Evolutionary conservation across 2,329 filamentous ascomycete genomes (phyloP), one percentile per base, ranked within the genome.

Genomic region (Scedosporium minutisporum): DNA sequence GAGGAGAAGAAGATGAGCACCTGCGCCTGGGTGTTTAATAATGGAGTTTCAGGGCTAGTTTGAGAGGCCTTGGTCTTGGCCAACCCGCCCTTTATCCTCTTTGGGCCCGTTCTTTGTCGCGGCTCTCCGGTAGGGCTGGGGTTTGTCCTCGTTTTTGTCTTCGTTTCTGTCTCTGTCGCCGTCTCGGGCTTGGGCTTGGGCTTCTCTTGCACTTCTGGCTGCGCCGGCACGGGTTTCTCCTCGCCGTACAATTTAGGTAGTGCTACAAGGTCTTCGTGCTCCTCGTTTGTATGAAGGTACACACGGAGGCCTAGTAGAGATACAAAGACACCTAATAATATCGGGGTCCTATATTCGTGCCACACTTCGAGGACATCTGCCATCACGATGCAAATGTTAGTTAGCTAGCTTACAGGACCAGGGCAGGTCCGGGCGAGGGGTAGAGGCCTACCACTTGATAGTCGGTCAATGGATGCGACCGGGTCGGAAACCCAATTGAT

Each of bases 1-100:
- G 93, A 96, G 2, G 91, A 93, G 77, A 89, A 97, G 77, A 97
- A 97, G 38, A 97, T 76, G 16, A 96, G 74, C 2, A 89, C 83
- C 71, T 93, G 89, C 62, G 92, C 81, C 59, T 80, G 81, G 27
- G 10, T 67, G 68, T 48, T 77, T 33, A 62, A 74, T 73, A 44
- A 66, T 67, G 53, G 16, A 53, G 64, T 10, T 58, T 58, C 51
- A 58, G 61, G 18, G 33, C 46, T 12, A 57, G 64, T 64, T 18
- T 71, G 62, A 21, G 71, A 66, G 12, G 68, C 66, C 57, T 68
- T 67, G 6, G 71, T 65, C 61, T 72, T 75, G 60, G 70, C 74
- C 27, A 77, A 5, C 7, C 75, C 74, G n/a, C 77, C 77, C 65
- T 81, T 80, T 64, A 82, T 81, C 62, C 80, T 75, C 64, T 75